phyloP scores from a whole-genome alignment of 2,329 filamentous ascomycete species.

The Massarina eburnea region DNA sequence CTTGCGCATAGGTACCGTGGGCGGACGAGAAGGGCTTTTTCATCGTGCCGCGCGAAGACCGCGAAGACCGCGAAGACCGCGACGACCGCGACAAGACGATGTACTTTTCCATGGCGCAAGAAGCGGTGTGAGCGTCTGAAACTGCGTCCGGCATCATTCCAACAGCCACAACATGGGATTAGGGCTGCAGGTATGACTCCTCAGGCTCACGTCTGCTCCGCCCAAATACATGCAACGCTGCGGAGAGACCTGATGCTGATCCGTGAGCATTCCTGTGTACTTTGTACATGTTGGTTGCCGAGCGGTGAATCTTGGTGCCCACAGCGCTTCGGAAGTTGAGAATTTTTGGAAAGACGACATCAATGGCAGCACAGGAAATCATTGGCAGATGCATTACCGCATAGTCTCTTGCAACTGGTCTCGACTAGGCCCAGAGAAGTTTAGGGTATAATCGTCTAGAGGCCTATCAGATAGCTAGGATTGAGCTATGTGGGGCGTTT shows the following conservation, averaged over 20 bases:
- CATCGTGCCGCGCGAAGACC: neutral
- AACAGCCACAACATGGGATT: slow-evolving; percentile 11
- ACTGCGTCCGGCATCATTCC: slow-evolving; percentile 6
- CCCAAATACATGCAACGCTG: slow-evolving; percentile 16
- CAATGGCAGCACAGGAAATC: no score
- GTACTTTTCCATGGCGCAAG: slow-evolving; percentile 5
- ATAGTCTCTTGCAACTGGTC: no score
- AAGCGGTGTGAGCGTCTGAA: slow-evolving; percentile 19
- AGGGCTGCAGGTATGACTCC: slow-evolving; percentile 12
- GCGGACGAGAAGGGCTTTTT: neutral
- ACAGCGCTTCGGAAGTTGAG: no score
- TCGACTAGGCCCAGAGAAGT: no score
- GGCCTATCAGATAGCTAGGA: no score
- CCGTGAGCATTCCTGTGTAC: slow-evolving; percentile 11
- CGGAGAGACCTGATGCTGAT: slow-evolving; percentile 10
- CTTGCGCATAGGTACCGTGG: neutral
- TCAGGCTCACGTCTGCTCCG: slow-evolving; percentile 14
- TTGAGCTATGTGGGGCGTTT: no score
- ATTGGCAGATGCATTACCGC: no score
- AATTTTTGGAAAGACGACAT: neutral
- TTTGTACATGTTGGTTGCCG: slow-evolving; percentile 7
- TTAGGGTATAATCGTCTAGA: no score
- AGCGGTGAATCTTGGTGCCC: neutral
- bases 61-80: slow-evolving; percentile 2
- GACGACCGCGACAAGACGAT: neutral